A percentile compares a stretch with the other conserved stretches of the same genome.
Conservation (phyloP, 129 eudicot species). For the Escallonia herrerae region DNA sequence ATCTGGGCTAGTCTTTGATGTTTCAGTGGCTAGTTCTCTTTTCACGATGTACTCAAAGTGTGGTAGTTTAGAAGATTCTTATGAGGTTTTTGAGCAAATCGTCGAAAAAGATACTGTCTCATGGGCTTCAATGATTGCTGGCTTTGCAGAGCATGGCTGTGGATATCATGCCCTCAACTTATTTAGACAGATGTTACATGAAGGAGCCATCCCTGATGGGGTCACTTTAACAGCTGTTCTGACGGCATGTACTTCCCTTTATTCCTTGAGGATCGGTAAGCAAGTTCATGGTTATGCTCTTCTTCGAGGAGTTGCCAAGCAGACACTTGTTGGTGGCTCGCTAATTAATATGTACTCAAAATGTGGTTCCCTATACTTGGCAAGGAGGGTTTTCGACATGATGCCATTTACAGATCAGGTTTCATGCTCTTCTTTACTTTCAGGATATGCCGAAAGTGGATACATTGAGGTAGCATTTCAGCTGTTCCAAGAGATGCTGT, state of each 20-base stretch:
- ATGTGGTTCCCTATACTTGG: constrained; percentile 52
- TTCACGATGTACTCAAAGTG: constrained; percentile 88
- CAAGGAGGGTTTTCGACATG: constrained; percentile 37
- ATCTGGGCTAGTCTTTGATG: constrained; percentile 38
- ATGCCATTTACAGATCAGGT: constrained; percentile 45
- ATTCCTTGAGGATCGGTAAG: constrained; percentile 42
- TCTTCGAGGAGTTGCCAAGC: constrained; percentile 21
- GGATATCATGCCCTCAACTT: neutral
- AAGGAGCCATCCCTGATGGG: constrained; percentile 32
- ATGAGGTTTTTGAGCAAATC: constrained; percentile 14
- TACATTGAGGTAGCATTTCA: constrained; percentile 42
- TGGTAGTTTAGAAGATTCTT: constrained; percentile 44
- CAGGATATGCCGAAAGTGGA: constrained; percentile 67
- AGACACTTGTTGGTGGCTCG: constrained; percentile 34
- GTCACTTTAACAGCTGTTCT: constrained; percentile 41
- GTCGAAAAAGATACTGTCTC: constrained; percentile 59
- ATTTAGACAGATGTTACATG: constrained; percentile 16
- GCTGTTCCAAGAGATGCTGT: constrained; percentile 44
- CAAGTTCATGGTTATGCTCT: constrained; percentile 61
- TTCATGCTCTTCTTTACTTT: constrained; percentile 60
- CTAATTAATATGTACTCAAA: constrained; percentile 80
- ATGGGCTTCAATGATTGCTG: constrained; percentile 87
- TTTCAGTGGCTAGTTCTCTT: constrained; percentile 64
- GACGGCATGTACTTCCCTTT: constrained; percentile 45
- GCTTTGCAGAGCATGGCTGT: constrained; percentile 16